Evolutionary conservation across 345 rosid species (phyloP), one percentile per base, ranked within the genome.

Genomic region (Corymbia maculata): DNA sequence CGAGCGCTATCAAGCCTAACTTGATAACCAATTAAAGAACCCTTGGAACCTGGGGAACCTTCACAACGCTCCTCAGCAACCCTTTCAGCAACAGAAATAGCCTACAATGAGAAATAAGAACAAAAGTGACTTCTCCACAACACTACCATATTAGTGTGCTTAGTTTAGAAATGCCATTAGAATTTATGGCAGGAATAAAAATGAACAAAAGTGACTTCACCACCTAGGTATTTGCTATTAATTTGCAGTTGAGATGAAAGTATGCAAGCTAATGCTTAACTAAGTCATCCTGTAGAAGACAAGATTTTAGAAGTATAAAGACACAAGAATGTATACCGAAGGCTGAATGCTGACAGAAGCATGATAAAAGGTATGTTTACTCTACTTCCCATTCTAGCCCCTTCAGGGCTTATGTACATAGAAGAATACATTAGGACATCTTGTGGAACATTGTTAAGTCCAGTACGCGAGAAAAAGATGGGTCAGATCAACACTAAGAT

Each of bases 1-100:
- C 98, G 93, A 90, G 98, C 97, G 89, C 95, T 96, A 89, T 97
- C 97, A 88, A 95, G 96, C 90, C 98, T 98, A 94, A 97, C 99
- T 96, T 97, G 99, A 95, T 96, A 97, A 91, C 98, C 99, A 93
- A 96, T 96, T 93, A 95, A 89, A 88, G 98, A 96, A 90, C 96
- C 95, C 91, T 88, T 89, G 52, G 92, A 92, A 94, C 99, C 99
- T 61, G 98, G 98, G 70, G 95, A 92, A 91, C 94, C 91, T 93
- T 96, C 99, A 91, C 95, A 95, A 47, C 98, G 98, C 93, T 97
- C 98, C 90, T 96, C 97, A 86, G 97, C 95, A 93, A 96, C 98
- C 92, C 98, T 95, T 92, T 95, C 98, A 88, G 99, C 98, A 87
- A 97, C 99, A 89, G 98, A 96, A 92, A 95, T 95, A 93, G 99